phyloP scores from a whole-genome alignment of 2,329 filamentous ascomycete species.

The Shiraia bambusicola region DNA sequence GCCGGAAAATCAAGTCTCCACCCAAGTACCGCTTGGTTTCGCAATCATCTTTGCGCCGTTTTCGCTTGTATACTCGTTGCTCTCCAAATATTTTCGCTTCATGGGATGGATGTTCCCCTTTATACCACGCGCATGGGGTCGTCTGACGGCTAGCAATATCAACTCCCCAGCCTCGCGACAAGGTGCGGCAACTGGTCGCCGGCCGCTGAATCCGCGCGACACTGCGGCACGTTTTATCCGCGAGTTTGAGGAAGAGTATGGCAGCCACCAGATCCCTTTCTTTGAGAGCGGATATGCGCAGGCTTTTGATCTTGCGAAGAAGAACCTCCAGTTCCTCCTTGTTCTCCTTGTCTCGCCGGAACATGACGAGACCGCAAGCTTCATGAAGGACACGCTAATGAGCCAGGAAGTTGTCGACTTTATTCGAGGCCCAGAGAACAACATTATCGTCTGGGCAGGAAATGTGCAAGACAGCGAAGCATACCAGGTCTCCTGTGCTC shows the following conservation, averaged over 20 bases:
- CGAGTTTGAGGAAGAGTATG: conserved; percentile 94
- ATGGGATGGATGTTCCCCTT: conserved; percentile 80
- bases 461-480: conserved; percentile 92
- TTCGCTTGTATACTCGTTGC: conserved; percentile 70
- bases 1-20: conserved; percentile 63
- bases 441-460: conserved; percentile 88
- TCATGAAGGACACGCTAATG: conserved; percentile 80
- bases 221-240: conserved; percentile 85
- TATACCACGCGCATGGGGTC: conserved; percentile 64
- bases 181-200: conserved; percentile 65
- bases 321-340: conserved; percentile 87
- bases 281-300: conserved; percentile 89
- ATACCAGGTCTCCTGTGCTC: conserved; percentile 85
- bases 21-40: conserved; percentile 73
- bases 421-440: conserved; percentile 71
- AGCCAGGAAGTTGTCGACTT: conserved; percentile 72
- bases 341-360: conserved; percentile 87
- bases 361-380: conserved; percentile 85
- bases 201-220: conserved; percentile 80
- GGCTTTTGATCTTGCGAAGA: conserved; percentile 85
- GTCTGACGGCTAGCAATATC: conserved; percentile 53
- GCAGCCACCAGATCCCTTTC: conserved; percentile 70
- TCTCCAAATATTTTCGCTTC: conserved; percentile 69
- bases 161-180: conserved; percentile 48
- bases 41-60: conserved; percentile 80